Base-by-base conservation (phyloP, 495 filamentous ascomycete species). In the Letharia columbiana region DNA sequence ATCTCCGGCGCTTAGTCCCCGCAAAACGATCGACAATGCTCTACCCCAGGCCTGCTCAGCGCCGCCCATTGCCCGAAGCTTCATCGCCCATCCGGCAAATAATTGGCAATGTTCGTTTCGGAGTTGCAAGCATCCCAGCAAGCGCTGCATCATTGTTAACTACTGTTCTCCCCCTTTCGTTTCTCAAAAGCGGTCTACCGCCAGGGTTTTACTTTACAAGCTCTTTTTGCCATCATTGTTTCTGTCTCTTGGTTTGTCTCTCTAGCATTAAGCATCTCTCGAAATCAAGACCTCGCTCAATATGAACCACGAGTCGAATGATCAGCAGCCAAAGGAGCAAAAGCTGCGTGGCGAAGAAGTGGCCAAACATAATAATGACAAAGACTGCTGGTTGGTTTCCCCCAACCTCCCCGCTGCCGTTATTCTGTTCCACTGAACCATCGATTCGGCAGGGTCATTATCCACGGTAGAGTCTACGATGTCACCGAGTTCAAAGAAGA, bases 381-480 rank as follows among this genome's bases (percentile, higher is more conserved):
- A 96, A 72, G 88, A 87, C 18, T 85, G 86, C 64, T 91, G 89
- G 85, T 66, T 7, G 13, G 12, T 13, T 20, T 31, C 44, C 42
- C 37, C 37, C 15, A 40, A 40, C 2, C 40, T 28, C n/a, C 31
- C 23, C 35, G 9, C 35, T 60, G 23, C 44, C 56, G 2, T 41
- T 9, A 7, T 40, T 18, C 31, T 50, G 2, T 61, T 13, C 20
- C 33, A 49, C 64, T 66, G 31, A 66, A 40, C 44, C n/a, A 13
- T 50, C 20, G 18, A 60, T 50, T 57, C 11, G 20, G 44, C 23
- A 66, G 64, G 68, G 86, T 91, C 71, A 87, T 97, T 71, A 86
- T 97, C 70, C 92, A 97, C 79, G 86, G 88, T 66, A 89, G 89
- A 69, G 91, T 93, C 70, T 97, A 96, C 80, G 92, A 97, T 77